Evolutionary conservation across 305 asterid species (phyloP).

Genomic region (Fraxinus floribunda): DNA sequence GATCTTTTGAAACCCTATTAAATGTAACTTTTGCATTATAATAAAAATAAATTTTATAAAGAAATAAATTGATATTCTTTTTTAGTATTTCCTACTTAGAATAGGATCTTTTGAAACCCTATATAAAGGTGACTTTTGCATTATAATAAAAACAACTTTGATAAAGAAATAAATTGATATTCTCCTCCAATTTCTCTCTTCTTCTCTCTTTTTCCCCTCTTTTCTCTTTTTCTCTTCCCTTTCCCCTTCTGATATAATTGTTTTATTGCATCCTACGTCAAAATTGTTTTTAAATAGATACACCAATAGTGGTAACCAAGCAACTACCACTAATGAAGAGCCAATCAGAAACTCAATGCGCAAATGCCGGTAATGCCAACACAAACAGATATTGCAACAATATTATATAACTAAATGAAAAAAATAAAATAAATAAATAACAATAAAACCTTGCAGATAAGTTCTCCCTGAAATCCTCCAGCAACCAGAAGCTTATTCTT

Average conservation of each 20-base stretch:
- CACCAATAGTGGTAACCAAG: constrained; percentile 5
- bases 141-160: background rate
- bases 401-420: background rate
- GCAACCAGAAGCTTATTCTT: constrained; percentile 86
- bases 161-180: background rate
- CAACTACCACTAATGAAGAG: constrained; percentile 1
- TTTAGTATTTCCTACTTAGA: background rate
- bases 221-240: background rate
- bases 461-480: constrained; percentile 94
- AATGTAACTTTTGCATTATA: no score
- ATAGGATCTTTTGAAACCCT: background rate
- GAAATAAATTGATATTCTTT: no score
- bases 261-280: background rate
- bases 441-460: constrained; percentile 75
- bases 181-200: background rate
- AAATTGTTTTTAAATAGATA: background rate
- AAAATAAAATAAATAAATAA: background rate
- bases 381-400: background rate
- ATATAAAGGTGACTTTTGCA: background rate
- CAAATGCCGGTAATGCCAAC: background rate
- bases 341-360: background rate
- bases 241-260: background rate
- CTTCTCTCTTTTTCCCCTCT: background rate
- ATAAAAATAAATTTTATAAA: no score
- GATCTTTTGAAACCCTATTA: background rate